Evolutionary conservation across 169 alveolate species (phyloP), one percentile per base, ranked within the genome.

Genomic region (Eimeria tenella): DNA sequence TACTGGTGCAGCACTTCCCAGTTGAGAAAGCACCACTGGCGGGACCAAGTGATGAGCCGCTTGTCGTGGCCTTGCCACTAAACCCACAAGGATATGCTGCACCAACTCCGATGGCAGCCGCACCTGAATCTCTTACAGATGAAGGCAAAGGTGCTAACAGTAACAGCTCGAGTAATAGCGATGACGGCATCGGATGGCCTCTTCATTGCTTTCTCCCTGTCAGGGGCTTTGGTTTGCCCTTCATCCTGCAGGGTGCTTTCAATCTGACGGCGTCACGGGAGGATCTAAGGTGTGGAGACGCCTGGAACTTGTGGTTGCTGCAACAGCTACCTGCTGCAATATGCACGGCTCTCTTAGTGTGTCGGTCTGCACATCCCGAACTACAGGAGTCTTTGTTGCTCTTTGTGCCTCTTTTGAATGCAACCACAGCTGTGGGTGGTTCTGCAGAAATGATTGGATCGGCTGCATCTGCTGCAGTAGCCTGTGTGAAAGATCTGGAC

Each of bases 241-340:
- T 96, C 60, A 84, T 93, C 11, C 21, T 96, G 73, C 96, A 96
- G 17, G 97, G 95, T 0, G 95, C 95, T 53, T 96, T 96, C 56
- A 93, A 52, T 0, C 53, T 96, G 74, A 94, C 97, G 1, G 93
- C 97, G 9, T 93, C 96, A 13, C 94, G 97, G 3, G 97, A 96
- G 63, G 74, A 56, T 49, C 13, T 93, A 6, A 50, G 77, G 49
- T 49, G 81, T 6, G 75, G 77, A 10, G 84, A 82, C 82, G 19
- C 65, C 49, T 73, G 70, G 77, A 93, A 81, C 17, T 19, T 7
- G 55, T 58, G 56, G 70, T 79, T 93, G 71, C 92, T 77, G 87
- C 82, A 63, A 65, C 92, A 63, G 82, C 92, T 84, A 50, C 92
- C 92, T 63, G 92, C 92, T 84, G 92, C 92, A 31, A 11, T 65